Evolutionary conservation across 2,329 filamentous ascomycete genomes (phyloP), one percentile per base, ranked within the genome.

Genomic region (Claviceps paspali): DNA sequence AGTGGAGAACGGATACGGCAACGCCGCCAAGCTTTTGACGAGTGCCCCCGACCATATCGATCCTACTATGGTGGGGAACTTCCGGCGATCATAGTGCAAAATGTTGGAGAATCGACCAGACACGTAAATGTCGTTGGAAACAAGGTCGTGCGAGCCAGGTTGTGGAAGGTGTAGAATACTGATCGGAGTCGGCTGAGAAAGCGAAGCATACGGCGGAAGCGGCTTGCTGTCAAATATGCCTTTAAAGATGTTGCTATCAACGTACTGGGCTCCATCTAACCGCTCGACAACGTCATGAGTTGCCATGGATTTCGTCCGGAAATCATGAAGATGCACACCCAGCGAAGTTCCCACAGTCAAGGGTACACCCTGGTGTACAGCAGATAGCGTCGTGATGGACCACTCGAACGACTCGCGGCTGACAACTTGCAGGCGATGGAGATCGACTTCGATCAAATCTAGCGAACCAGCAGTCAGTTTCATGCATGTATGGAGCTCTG

Each of bases 71-170:
- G 73, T 72, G 0, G 85, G 83, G 49, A 95, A 92, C 56, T 74
- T 84, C 31, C 88, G 79, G 3, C 86, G 74, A 52, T 95, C 86
- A 58, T 94, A 96, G 52, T 85, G 80, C 3, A 95, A 64, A 39
- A 95, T 83, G 49, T 77, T 87, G 4, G 86, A 82, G 53, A 95
- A 95, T 12, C 88, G 75, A 0, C 88, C 88, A 4, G 81, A 84
- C 26, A 95, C 76, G 61, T 87, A 88, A 29, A 96, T 91, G 22
- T 91, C 81, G 41, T 80, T 71, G 35, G 83, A 81, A 14, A 76
- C 65, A 43, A 73, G 65, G 34, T 62, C 60, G 8, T 55, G 55
- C 7, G 62, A 56, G 0, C 67, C 70, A 1, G 72, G 61, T 7
- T 62, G 65, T 11, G 79, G 78, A 21, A 87, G 64, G 52, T 94